These are phyloP conservation scores for Linum lewisii DNA, from an alignment of 345 rosid genomes.

Conservation along the genomic window DNA sequence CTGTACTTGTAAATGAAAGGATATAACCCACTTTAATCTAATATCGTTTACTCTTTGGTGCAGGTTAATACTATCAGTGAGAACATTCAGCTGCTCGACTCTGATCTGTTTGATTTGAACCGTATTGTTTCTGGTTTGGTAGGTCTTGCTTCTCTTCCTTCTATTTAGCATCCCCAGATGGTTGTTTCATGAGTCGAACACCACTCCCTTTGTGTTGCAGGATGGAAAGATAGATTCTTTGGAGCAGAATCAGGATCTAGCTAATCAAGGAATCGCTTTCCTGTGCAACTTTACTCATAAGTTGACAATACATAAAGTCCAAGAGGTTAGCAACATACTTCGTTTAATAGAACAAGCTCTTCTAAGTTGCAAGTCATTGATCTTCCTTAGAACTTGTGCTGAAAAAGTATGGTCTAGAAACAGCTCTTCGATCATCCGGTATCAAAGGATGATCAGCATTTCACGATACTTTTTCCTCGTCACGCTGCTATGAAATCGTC, in stretches of 20 bases:
- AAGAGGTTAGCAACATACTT: slow-evolving; percentile 16
- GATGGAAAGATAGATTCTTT: slow-evolving; percentile 65
- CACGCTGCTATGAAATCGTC: not conserved
- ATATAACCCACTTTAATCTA: not conserved
- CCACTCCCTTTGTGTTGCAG: slow-evolving; percentile 31
- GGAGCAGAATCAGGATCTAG: slow-evolving; percentile 62
- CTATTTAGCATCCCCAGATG: not conserved
- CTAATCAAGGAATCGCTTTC: slow-evolving; percentile 23
- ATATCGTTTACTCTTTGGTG: slow-evolving; percentile 1
- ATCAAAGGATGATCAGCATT: too few species aligned
- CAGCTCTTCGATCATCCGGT: too few species aligned
- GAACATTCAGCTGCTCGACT: slow-evolving; percentile 50
- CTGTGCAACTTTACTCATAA: slow-evolving; percentile 21
- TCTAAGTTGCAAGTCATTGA: not conserved
- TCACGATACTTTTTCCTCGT: not conserved
- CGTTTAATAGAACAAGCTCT: not conserved
- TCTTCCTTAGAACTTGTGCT: not conserved
- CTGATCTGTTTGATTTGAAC: slow-evolving; percentile 56
- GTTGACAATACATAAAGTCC: slow-evolving; percentile 15
- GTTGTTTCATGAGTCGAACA: not conserved
- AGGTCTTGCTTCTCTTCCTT: slow-evolving; percentile 18
- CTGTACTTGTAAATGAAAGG: not conserved
- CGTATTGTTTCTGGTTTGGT: slow-evolving; percentile 57
- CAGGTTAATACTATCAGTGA: slow-evolving; percentile 63
- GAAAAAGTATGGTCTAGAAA: not conserved